A percentile compares a stretch with the other conserved stretches of the same genome.
Evolutionary conservation across 345 rosid species (phyloP).

Genomic region (Ricinus communis): DNA sequence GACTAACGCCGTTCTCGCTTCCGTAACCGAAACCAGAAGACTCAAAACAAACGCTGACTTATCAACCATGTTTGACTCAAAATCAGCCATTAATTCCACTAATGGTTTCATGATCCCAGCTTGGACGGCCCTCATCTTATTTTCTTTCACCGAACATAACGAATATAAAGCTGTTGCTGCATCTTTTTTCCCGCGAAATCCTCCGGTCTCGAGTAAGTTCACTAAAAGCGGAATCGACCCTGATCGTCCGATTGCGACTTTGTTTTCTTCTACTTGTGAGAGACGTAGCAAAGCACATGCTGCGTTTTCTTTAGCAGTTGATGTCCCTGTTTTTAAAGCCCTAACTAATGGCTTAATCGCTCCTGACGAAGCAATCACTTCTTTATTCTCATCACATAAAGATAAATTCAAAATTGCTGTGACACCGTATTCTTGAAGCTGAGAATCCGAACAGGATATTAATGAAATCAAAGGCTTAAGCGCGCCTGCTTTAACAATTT

Average conservation of each 20-base stretch:
- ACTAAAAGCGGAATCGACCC: constrained; percentile 81
- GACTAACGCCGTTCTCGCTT: constrained; percentile 69
- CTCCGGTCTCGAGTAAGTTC: constrained; percentile 63
- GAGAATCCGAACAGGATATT: constrained; percentile 64
- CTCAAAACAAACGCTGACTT: constrained; percentile 80
- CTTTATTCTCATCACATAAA: constrained; percentile 92
- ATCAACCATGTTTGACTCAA: constrained; percentile 94
- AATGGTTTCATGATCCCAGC: constrained; percentile 80
- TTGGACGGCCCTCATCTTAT: constrained; percentile 76
- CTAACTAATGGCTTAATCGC: constrained; percentile 82
- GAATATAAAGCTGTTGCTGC: constrained; percentile 90
- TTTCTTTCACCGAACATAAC: constrained; percentile 73
- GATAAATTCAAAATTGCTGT: constrained; percentile 90
- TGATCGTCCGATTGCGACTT: constrained; percentile 80
- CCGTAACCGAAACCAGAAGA: constrained; percentile 51
- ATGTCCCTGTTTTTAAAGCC: constrained; percentile 66
- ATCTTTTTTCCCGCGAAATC: constrained; percentile 82
- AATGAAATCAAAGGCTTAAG: constrained; percentile 68
- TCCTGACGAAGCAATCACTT: constrained; percentile 65
- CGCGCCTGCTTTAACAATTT: constrained; percentile 84
- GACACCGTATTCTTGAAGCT: constrained; percentile 90
- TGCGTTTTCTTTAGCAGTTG: constrained; percentile 85
- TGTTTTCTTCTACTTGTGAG: constrained; percentile 84
- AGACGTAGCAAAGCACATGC: constrained; percentile 89
- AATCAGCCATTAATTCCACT: constrained; percentile 92